phyloP scores from a whole-genome alignment of 345 rosid genomes.

The Brassica nigra region DNA sequence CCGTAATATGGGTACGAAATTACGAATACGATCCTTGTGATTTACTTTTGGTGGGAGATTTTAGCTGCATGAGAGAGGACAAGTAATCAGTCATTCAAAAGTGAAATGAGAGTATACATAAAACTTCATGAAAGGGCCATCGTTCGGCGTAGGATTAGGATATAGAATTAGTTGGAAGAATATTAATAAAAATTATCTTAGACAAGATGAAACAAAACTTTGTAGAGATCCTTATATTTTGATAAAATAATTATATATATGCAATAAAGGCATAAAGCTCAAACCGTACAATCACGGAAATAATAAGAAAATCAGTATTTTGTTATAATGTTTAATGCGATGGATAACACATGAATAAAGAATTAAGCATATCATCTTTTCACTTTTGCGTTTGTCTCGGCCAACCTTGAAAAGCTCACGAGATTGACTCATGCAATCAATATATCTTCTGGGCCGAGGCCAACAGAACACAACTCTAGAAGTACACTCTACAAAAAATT shows the following conservation, averaged over 20 bases:
- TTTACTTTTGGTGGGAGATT: background rate
- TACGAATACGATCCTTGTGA: background rate
- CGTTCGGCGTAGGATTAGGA: background rate
- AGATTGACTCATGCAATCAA: background rate
- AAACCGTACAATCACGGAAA: slow-evolving; percentile 32
- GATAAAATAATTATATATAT: background rate
- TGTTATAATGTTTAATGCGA: slow-evolving; percentile 27
- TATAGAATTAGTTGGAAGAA: background rate
- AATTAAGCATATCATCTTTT: slow-evolving; percentile 11
- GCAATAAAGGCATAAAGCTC: slow-evolving; percentile 8
- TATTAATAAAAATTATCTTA: background rate
- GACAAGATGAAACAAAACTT: slow-evolving; percentile 15
- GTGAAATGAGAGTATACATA: background rate
- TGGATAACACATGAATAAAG: slow-evolving; percentile 24
- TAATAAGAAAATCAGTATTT: slow-evolving; percentile 11
- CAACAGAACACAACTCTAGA: background rate
- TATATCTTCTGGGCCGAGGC: background rate
- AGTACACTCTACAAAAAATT: background rate
- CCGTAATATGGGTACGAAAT: background rate
- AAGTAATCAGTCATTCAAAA: slow-evolving; percentile 14
- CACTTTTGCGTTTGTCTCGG: slow-evolving; percentile 8
- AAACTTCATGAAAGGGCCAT: background rate
- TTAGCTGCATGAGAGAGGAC: slow-evolving; percentile 6
- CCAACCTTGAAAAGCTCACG: background rate
- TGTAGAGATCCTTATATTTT: slow-evolving; percentile 13